These are phyloP conservation scores for Astragalus membranaceus DNA, from an alignment of 306 rosid genomes.

Conservation along the genomic window DNA sequence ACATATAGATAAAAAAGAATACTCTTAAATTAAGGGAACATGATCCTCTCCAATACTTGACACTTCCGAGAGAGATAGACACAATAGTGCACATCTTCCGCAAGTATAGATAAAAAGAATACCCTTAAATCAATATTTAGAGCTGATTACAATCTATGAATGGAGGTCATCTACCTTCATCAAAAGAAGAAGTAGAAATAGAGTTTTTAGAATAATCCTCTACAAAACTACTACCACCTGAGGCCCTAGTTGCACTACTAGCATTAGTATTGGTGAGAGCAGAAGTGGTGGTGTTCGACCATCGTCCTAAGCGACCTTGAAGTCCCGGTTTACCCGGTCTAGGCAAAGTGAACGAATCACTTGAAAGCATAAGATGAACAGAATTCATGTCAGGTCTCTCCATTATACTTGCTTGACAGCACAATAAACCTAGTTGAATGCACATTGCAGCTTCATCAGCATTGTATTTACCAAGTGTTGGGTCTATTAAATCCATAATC, in stretches of 20 bases:
- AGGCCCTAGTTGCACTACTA: slow-evolving; percentile 41
- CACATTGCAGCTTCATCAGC: slow-evolving; percentile 83
- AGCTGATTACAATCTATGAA: not conserved
- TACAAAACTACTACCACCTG: slow-evolving; percentile 44
- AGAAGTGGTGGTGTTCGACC: slow-evolving; percentile 47
- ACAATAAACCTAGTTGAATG: slow-evolving; percentile 76
- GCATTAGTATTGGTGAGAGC: slow-evolving; percentile 53
- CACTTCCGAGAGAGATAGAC: no score
- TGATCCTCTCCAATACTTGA: no score
- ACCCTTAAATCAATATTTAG: no score
- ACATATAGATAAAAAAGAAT: no score
- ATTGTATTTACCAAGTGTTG: slow-evolving; percentile 43
- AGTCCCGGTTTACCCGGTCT: slow-evolving; percentile 71
- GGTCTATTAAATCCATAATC: slow-evolving; percentile 54
- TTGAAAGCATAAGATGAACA: slow-evolving; percentile 73
- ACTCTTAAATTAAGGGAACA: no score
- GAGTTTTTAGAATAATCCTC: slow-evolving; percentile 83
- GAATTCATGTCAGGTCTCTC: slow-evolving; percentile 86
- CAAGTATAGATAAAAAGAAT: no score
- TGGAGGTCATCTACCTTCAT: slow-evolving; percentile 52
- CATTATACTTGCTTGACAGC: slow-evolving; percentile 55
- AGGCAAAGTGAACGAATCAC: slow-evolving; percentile 75
- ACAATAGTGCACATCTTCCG: no score
- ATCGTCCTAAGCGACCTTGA: slow-evolving; percentile 64
- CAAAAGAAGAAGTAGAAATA: slow-evolving; percentile 66